Evolutionary conservation across 1,139 yeast genomes (phyloP), one percentile per base, ranked within the genome.

Genomic region (Saccharomyces hybrid): DNA sequence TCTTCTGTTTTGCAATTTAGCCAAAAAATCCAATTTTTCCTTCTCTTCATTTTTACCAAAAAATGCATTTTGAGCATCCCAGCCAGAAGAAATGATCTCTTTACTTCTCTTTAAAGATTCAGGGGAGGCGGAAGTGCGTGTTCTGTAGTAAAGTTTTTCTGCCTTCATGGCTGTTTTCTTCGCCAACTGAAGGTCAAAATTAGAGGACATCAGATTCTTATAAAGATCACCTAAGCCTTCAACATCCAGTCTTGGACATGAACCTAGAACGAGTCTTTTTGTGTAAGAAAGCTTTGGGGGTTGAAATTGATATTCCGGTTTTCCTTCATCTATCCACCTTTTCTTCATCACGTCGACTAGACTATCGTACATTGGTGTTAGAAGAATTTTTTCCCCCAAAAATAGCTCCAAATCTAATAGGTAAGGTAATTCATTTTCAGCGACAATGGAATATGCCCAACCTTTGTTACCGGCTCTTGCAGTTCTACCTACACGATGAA

Each of bases 381-480:
- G 71, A 49, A 86, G 71, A 29, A 93, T 78, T 68, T 90, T 90
- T 63, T 86, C 82, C 6, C 97, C 97, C 64, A 95, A 75, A 67
- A 95, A 93, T 49, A 95, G 74, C 68, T 95, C 99, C 65, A 95
- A 76, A 70, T 95, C 99, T 53, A 93, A 77, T 51, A 95, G 72
- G 64, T 93, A 95, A 5, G 99, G 96, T 56, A 93, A 73, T 68
- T 95, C 99, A 57, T 81, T 79, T 61, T 90, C 97, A 57, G 84
- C 80, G 3, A 91, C 86, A 55, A 95, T 81, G 1, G 97, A 86
- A 69, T 88, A 95, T 0, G 99, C 99, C 96, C 98, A 91, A 67
- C 99, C 99, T 62, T 82, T 83, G 67, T 90, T 86, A 69, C 99
- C 99, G 9, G 99, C 99, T 79, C 99, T 86, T 13, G 99, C 99